These are phyloP conservation scores for Trichosporon ovoides DNA, from an alignment of 1,284 basidiomycete genomes.

Conservation along the genomic window DNA sequence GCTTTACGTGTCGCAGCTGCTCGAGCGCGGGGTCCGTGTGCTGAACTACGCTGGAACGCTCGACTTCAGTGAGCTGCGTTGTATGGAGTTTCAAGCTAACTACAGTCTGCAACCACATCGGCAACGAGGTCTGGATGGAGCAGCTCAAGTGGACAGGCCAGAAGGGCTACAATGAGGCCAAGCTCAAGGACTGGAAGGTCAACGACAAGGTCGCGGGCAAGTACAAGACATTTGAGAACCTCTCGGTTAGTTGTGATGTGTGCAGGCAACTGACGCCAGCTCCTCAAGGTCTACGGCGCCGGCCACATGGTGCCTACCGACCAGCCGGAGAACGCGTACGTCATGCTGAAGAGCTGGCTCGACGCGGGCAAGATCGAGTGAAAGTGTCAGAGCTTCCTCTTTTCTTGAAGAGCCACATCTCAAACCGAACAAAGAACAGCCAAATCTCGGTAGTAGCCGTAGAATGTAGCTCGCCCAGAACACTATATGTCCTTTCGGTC, in stretches of 20 bases:
- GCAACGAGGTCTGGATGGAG: constrained; percentile 63
- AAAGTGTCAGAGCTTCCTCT: neutral
- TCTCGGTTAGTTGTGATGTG: constrained; percentile 60
- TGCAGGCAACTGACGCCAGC: neutral
- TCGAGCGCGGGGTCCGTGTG: constrained; percentile 67
- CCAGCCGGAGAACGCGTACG: constrained; percentile 45
- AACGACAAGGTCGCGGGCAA: constrained; percentile 53
- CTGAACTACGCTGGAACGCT: constrained; percentile 59
- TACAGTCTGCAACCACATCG: constrained; percentile 62
- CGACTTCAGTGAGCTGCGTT: constrained; percentile 53
- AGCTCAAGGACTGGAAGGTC: constrained; percentile 52
- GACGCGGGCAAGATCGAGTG: constrained; percentile 20
- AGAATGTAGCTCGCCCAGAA: too few species aligned
- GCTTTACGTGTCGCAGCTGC: constrained; percentile 61
- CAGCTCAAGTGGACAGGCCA: constrained; percentile 62
- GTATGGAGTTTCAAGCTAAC: neutral
- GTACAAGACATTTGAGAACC: constrained; percentile 56
- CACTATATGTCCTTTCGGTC: too few species aligned
- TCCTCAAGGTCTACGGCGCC: constrained; percentile 37
- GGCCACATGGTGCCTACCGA: constrained; percentile 51
- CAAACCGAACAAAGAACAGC: neutral
- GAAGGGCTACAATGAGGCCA: constrained; percentile 51
- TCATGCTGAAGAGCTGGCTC: constrained; percentile 48
- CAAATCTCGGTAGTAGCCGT: too few species aligned
- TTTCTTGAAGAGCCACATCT: neutral